Percentiles rank a stretch among this genome's conserved stretches.
Evolutionary conservation across 2,329 filamentous ascomycete genomes (phyloP).

Genomic region (Aspergillus sp.): DNA sequence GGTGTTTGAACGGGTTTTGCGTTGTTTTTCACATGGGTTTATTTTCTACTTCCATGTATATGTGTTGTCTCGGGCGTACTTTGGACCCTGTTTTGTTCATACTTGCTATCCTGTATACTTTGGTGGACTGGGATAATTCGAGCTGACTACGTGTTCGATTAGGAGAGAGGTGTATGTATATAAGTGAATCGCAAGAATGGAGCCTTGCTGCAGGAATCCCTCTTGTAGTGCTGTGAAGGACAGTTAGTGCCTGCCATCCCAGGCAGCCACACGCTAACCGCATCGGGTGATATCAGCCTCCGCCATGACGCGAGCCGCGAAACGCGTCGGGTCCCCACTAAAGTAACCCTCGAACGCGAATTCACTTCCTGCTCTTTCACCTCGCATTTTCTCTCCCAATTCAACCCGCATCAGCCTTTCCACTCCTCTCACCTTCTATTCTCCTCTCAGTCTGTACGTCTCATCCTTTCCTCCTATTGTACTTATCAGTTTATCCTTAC

Average conservation of each 20-base stretch:
- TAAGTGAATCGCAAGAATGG: too few relatives aligned
- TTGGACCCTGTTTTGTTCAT: too few relatives aligned
- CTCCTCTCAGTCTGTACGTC: slow-evolving; percentile 5
- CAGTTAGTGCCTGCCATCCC: slow-evolving; percentile 13
- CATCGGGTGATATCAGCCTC: slow-evolving; percentile 30
- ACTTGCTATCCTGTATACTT: too few relatives aligned
- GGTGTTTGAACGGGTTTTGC: slow-evolving; percentile 21
- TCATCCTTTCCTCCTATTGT: neutral
- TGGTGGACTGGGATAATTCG: too few relatives aligned
- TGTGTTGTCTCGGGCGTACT: slow-evolving; percentile 1
- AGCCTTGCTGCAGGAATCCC: too few relatives aligned
- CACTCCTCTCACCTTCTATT: neutral
- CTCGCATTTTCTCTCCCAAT: slow-evolving; percentile 1
- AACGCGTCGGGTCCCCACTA: slow-evolving; percentile 26
- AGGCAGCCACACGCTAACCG: slow-evolving; percentile 20
- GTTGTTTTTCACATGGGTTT: neutral
- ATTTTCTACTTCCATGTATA: slow-evolving; percentile 1
- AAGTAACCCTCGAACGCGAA: slow-evolving; percentile 21
- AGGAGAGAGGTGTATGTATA: too few relatives aligned
- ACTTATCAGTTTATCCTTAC: neutral
- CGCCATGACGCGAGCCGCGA: slow-evolving; percentile 26
- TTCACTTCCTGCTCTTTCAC: slow-evolving; percentile 7
- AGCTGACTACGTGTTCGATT: too few relatives aligned
- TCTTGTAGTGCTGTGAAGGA: too few relatives aligned
- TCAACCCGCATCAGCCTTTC: neutral